These are phyloP conservation scores for Zygotorulaspora sp. DNA, from an alignment of 805 yeast genomes.

Conservation along the genomic window DNA sequence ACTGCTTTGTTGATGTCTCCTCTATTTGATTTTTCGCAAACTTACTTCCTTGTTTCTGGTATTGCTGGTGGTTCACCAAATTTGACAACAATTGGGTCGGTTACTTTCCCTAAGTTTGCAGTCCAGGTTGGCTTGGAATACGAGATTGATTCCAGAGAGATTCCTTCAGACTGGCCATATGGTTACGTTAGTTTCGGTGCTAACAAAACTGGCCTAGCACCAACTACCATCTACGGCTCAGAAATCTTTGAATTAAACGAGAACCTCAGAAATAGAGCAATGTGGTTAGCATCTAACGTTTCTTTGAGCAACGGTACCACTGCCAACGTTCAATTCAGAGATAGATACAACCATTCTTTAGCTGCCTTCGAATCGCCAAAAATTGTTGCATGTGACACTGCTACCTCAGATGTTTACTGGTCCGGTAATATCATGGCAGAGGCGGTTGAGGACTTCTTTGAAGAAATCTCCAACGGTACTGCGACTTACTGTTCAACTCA, in stretches of 20 bases:
- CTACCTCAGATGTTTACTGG: constrained; percentile 59
- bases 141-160: constrained; percentile 50
- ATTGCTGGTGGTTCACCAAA: constrained; percentile 62
- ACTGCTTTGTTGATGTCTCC: constrained; percentile 52
- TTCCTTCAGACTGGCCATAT: constrained; percentile 50
- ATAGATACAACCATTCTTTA: constrained; percentile 40
- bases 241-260: constrained; percentile 62
- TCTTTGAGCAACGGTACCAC: constrained; percentile 44
- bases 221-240: constrained; percentile 54
- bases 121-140: constrained; percentile 59
- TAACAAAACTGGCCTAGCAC: constrained; percentile 45
- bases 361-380: constrained; percentile 49
- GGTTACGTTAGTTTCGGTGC: constrained; percentile 59
- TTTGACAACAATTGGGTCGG: constrained; percentile 54
- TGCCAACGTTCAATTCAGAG: constrained; percentile 44
- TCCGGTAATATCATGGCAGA: constrained; percentile 49
- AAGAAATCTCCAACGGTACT: constrained; percentile 52
- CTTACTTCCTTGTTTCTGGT: constrained; percentile 61
- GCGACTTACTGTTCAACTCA: constrained; percentile 58
- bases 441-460: constrained; percentile 46
- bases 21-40: constrained; percentile 51
- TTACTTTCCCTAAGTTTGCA: constrained; percentile 55
- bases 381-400: constrained; percentile 51
- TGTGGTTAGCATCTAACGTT: constrained; percentile 46
- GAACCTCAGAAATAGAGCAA: constrained; percentile 54